A percentile compares a stretch with the other conserved stretches of the same genome.
phyloP scores from a whole-genome alignment of 2,329 filamentous ascomycete species.

The Hawksworthiomyces lignivorus region DNA sequence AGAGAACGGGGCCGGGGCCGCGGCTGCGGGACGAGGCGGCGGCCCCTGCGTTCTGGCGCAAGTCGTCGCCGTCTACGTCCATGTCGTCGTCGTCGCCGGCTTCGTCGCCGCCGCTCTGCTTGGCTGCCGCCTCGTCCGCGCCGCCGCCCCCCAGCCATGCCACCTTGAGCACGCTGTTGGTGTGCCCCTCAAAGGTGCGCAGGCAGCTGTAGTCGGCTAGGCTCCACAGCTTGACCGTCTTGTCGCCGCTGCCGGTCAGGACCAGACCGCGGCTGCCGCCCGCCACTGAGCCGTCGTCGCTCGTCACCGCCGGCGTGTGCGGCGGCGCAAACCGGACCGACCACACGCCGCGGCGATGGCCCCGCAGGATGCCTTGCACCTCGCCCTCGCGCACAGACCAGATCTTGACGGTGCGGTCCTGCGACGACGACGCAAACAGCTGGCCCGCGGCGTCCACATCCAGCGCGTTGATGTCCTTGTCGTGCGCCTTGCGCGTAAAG shows the following conservation, averaged over 20 bases:
- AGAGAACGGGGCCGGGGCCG: constrained; percentile 39
- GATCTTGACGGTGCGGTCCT: constrained; percentile 95
- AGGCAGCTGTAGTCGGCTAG: constrained; percentile 87
- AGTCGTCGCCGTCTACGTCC: constrained; percentile 49
- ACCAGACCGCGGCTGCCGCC: constrained; percentile 63
- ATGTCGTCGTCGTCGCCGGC: constrained; percentile 26
- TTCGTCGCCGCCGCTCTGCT: constrained; percentile 23
- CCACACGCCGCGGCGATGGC: constrained; percentile 94
- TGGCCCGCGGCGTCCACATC: constrained; percentile 66
- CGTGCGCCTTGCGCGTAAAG: constrained; percentile 91
- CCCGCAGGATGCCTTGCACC: constrained; percentile 80
- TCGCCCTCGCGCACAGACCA: constrained; percentile 89
- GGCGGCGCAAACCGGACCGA: constrained; percentile 83
- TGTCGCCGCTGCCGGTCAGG: constrained; percentile 88
- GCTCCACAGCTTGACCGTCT: constrained; percentile 93
- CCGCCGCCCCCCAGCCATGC: constrained; percentile 64
- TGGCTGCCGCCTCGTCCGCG: constrained; percentile 36
- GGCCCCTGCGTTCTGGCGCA: no score
- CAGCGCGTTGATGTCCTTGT: constrained; percentile 97
- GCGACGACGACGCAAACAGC: constrained; percentile 92
- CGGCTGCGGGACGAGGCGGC: no score
- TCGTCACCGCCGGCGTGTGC: constrained; percentile 64
- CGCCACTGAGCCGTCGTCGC: constrained; percentile 63
- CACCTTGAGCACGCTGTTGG: constrained; percentile 90
- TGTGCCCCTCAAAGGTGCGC: constrained; percentile 91